These are phyloP conservation scores for Phaeotremella skinneri DNA, from an alignment of 768 basidiomycete species.

Conservation along the genomic window DNA sequence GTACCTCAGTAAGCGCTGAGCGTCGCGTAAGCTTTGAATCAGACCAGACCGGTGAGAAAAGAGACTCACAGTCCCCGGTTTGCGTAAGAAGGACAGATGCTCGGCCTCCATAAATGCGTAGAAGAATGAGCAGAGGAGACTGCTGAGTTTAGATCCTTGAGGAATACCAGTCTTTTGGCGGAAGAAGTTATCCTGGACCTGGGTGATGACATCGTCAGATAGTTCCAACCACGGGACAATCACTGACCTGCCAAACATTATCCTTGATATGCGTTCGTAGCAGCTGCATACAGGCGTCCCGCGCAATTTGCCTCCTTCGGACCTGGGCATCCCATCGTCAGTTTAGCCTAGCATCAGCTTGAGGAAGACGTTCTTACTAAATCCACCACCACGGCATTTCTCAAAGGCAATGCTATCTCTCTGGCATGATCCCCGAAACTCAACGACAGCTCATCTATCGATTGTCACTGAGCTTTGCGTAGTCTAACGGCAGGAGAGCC, in stretches of 20 bases:
- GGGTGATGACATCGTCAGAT: neutral
- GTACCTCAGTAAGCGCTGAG: constrained; percentile 72
- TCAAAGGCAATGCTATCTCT: constrained; percentile 64
- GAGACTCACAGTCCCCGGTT: constrained; percentile 63
- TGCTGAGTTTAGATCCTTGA: constrained; percentile 93
- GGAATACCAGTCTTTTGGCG: constrained; percentile 93
- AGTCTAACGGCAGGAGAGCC: constrained; percentile 1
- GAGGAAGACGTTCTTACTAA: constrained; percentile 56
- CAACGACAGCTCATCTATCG: constrained; percentile 64
- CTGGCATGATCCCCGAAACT: constrained; percentile 71
- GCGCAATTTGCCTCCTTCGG: constrained; percentile 59
- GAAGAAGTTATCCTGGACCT: constrained; percentile 49
- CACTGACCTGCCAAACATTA: constrained; percentile 79
- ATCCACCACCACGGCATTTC: constrained; percentile 81
- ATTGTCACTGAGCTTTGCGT: too few species aligned
- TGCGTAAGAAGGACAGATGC: constrained; percentile 57
- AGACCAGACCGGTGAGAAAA: neutral
- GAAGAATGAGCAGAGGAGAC: constrained; percentile 87
- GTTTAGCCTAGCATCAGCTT: neutral
- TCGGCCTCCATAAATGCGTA: constrained; percentile 83
- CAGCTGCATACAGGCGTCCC: constrained; percentile 65
- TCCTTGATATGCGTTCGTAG: constrained; percentile 86
- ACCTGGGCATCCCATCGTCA: constrained; percentile 53
- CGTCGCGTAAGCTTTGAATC: neutral
- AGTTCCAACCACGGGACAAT: neutral